Evolutionary conservation across 2,329 filamentous ascomycete genomes (phyloP), one percentile per base, ranked within the genome.

Genomic region (Aureobasidium pullulans): DNA sequence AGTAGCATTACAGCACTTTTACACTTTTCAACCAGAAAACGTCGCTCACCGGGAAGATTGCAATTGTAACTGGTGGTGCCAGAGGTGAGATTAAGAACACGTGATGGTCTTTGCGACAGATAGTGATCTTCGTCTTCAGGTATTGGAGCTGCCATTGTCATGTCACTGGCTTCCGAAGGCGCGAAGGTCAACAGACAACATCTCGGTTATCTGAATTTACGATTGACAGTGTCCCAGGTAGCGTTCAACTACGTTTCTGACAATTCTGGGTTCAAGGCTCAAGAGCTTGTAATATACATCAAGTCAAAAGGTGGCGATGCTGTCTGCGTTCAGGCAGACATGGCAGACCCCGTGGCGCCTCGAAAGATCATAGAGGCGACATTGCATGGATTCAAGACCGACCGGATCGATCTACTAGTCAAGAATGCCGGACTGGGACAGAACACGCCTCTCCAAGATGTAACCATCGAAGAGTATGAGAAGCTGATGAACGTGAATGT

Each of bases 391-490:
- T 40, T 40, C 13, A 8, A n/a, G 37, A 40, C 37, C 37, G 15
- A 40, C 37, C 13, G 37, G 3, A 72, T 74, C 48, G 71, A 74
- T 60, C 73, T 74, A 16, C 62, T 73, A 1, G 66, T 75, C 23
- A 74, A 73, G 62, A 74, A 74, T 59, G 72, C 71, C 3, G 72
- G 67, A 6, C 9, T 50, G n/a, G 46, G 57, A 3, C 15, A 40
- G 10, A 43, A 59, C 34, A 39, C 44, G 4, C 32, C 37, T 9
- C 32, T 59, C 6, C 1, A 66, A 69, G 1, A 61, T 10, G 34
- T 50, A 5, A 59, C 57, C 4, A 3, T n/a, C 46, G 57, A 59
- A 9, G 34, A 39, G 13, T 59, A 31, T 9, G 34, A 49, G 2
- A 28, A 69, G 7, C 64, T 66, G 36, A 49, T 50, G 46, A 16